These are phyloP conservation scores for Rhodotorula diobovata DNA, from an alignment of 768 basidiomycete genomes.

Conservation along the genomic window DNA sequence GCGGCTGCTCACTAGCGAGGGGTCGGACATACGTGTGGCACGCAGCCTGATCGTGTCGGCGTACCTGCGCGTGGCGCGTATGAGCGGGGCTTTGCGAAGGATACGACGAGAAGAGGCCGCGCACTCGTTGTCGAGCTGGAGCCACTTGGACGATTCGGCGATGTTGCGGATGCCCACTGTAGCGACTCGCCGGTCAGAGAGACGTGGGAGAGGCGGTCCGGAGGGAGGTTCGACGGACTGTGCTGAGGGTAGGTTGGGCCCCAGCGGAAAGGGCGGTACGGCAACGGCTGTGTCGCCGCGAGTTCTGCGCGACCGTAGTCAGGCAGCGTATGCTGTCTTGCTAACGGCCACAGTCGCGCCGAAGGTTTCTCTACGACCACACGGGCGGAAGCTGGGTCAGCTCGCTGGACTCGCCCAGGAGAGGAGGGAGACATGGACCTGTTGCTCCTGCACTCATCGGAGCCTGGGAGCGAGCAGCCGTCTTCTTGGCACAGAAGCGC, in stretches of 20 bases:
- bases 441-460: neutral
- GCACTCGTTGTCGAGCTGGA: slow-evolving; percentile 1
- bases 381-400: neutral
- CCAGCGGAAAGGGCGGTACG: slow-evolving; percentile 2
- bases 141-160: neutral
- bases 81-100: no score
- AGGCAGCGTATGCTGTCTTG: rapidly evolving
- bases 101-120: neutral
- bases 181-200: neutral
- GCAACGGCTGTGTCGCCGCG: neutral
- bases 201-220: rapidly evolving
- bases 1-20: slow-evolving; percentile 45
- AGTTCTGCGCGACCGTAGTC: neutral
- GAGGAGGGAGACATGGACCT: neutral
- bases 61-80: neutral
- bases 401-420: neutral
- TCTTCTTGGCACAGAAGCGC: neutral
- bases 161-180: slow-evolving; percentile 12
- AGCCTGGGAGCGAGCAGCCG: neutral
- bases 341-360: neutral
- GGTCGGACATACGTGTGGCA: neutral
- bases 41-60: neutral
- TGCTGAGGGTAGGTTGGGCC: slow-evolving; percentile 1
- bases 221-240: neutral
- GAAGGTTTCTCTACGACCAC: neutral